Conservation (phyloP, 768 basidiomycete genomes). For the Fistulinella prunicolor region DNA sequence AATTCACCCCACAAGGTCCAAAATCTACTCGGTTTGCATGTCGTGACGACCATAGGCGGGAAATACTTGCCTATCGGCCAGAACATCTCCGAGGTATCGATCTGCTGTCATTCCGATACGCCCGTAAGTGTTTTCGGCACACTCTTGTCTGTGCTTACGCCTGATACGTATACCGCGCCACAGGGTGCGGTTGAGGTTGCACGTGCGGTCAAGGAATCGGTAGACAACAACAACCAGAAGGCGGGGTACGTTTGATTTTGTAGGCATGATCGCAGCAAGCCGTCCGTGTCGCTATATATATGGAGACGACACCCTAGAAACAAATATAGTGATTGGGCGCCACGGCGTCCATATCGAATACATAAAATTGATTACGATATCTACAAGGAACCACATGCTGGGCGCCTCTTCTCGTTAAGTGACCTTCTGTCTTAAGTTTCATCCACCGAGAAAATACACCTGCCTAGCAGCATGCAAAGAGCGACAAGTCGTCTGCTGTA, state of each 20-base stretch:
- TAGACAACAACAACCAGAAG: slow-evolving; percentile 49
- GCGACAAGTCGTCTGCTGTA: too few relatives aligned
- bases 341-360: too few relatives aligned
- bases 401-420: too few relatives aligned
- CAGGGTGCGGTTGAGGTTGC: slow-evolving; percentile 56
- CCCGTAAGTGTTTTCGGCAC: slow-evolving; percentile 43
- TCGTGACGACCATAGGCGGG: slow-evolving; percentile 48
- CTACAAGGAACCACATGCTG: too few relatives aligned
- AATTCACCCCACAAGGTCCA: slow-evolving; percentile 35
- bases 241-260: slow-evolving; percentile 31
- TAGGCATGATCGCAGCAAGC: too few relatives aligned
- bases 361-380: too few relatives aligned
- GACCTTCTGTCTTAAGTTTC: too few relatives aligned
- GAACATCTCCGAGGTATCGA: slow-evolving; percentile 50
- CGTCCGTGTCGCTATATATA: too few relatives aligned
- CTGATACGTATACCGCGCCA: background rate
- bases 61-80: slow-evolving; percentile 41
- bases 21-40: slow-evolving; percentile 40
- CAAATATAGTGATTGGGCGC: too few relatives aligned
- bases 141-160: background rate
- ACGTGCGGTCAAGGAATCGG: slow-evolving; percentile 48
- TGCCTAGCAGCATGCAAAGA: too few relatives aligned
- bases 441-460: too few relatives aligned
- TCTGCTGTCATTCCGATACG: slow-evolving; percentile 65
- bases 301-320: too few relatives aligned